phyloP scores from a whole-genome alignment of 192 early-diverging fungal genomes.

The Umbelopsis sp. region DNA sequence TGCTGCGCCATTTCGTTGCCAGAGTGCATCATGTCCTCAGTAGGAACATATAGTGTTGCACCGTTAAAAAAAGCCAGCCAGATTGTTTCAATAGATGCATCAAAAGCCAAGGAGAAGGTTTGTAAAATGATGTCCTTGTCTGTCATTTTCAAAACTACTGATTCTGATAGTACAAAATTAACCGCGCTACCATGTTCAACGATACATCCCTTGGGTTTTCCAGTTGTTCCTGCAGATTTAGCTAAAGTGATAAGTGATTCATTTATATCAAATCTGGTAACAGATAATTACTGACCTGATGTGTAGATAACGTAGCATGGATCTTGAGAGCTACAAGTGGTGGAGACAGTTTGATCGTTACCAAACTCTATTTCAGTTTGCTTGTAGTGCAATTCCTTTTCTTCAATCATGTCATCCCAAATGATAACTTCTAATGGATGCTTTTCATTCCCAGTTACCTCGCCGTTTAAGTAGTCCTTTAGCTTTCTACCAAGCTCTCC shows the following conservation, averaged over 20 bases:
- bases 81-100: conserved; percentile 2
- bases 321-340: neutral
- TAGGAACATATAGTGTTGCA: neutral
- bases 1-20: neutral
- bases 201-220: conserved; percentile 7
- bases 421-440: neutral
- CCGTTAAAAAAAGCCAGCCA: conserved; percentile 16
- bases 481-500: neutral
- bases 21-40: conserved; percentile 20
- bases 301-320: conserved; percentile 12
- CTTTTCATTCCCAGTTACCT: too few species aligned
- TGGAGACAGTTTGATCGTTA: neutral
- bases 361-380: neutral
- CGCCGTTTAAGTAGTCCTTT: neutral
- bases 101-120: neutral
- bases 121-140: neutral
- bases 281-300: neutral
- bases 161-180: conserved; percentile 6
- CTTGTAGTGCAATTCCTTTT: neutral
- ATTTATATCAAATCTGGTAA: neutral
- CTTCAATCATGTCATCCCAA: neutral
- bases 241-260: neutral
- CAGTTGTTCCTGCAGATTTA: neutral
- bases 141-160: neutral
- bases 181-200: neutral